Conservation (phyloP, 208 protist species). For the Endotrypanum monterogeii region DNA sequence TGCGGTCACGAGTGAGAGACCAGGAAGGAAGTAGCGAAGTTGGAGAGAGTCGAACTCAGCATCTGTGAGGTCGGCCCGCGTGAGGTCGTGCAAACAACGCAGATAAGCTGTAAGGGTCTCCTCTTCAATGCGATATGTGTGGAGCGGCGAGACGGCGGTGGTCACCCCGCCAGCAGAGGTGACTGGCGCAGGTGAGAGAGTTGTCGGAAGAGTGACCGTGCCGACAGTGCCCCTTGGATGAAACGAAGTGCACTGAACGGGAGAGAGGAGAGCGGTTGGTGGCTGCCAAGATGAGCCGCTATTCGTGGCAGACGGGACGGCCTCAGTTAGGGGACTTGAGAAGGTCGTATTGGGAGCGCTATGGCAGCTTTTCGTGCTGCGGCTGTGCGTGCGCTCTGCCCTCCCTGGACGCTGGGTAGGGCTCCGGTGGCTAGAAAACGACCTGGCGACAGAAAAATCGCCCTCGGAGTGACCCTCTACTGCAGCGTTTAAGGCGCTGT, state of each 20-base stretch:
- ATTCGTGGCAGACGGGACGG: neutral
- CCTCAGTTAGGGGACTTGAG: neutral
- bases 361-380: constrained; percentile 6
- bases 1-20: constrained; percentile 31
- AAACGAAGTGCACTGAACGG: neutral
- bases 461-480: neutral
- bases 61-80: constrained; percentile 35
- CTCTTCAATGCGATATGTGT: constrained; percentile 25
- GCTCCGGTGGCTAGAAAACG: constrained; percentile 4
- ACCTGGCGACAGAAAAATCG: neutral
- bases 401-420: neutral
- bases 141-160: constrained; percentile 5
- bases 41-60: constrained; percentile 50
- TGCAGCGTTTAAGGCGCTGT: neutral
- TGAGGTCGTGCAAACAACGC: constrained; percentile 36
- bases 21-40: constrained; percentile 58
- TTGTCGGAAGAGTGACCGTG: neutral
- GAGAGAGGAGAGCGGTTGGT: neutral
- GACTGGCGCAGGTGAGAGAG: neutral
- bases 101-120: constrained; percentile 36
- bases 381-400: constrained; percentile 1
- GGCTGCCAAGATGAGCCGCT: neutral
- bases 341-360: neutral
- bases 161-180: neutral
- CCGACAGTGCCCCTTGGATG: neutral